Percentiles rank a stretch among this genome's conserved stretches.
Evolutionary conservation across 2,329 filamentous ascomycete genomes (phyloP).

Genomic region (Fusarium decemcellulare): DNA sequence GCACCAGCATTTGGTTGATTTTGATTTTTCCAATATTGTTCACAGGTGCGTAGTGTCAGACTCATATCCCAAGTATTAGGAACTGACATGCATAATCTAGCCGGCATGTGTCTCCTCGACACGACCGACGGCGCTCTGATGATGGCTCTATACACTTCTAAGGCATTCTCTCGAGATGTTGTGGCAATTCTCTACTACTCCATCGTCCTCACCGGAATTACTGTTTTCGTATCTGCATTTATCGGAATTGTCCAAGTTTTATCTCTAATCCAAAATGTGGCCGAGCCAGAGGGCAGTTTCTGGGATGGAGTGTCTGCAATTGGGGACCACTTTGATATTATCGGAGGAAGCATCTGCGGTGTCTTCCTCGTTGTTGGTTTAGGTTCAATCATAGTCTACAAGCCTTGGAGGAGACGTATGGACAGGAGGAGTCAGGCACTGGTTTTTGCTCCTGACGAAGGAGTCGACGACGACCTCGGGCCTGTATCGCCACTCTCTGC

Average conservation of each 20-base stretch:
- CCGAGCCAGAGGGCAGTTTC: conserved; percentile 80
- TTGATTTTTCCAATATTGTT: conserved; percentile 92
- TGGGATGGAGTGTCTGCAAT: conserved; percentile 89
- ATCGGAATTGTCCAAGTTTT: conserved; percentile 91
- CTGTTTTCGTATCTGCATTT: conserved; percentile 85
- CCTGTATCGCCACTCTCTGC: conserved; percentile 10
- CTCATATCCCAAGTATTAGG: no score
- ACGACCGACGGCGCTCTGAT: conserved; percentile 94
- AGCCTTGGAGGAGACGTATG: conserved; percentile 78
- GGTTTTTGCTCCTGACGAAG: conserved; percentile 27
- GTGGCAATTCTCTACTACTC: conserved; percentile 97
- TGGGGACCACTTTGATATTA: conserved; percentile 86
- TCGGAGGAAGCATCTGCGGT: conserved; percentile 89
- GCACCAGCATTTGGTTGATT: conserved; percentile 94
- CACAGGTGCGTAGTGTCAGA: conserved; percentile 70
- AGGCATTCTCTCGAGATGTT: conserved; percentile 81
- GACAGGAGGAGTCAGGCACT: conserved; percentile 44
- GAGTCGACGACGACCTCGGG: conserved; percentile 11
- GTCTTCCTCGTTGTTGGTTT: conserved; percentile 84
- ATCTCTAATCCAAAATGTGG: conserved; percentile 82
- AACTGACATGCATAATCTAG: conserved; percentile 56
- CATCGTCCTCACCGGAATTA: conserved; percentile 86
- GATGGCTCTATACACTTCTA: conserved; percentile 93
- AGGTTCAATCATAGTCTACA: conserved; percentile 81
- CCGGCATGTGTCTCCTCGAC: conserved; percentile 95